Percentiles rank a stretch among this genome's conserved stretches.
phyloP scores from a whole-genome alignment of 164 flowering plant species.

The Nymphaea colorata region DNA sequence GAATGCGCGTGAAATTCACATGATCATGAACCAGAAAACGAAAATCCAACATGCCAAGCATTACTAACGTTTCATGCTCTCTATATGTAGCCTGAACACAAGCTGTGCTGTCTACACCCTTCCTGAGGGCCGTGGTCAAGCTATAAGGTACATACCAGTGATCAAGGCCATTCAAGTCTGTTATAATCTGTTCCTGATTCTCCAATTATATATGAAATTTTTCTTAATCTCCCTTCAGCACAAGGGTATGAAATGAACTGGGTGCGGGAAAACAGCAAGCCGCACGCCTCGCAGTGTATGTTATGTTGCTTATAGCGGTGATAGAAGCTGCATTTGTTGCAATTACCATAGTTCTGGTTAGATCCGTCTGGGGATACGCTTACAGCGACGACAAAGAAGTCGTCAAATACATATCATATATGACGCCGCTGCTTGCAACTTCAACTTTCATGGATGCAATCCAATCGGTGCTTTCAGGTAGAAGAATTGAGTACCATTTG shows the following conservation, averaged over 20 bases:
- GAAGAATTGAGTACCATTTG: too few species aligned
- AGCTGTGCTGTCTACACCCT: slow-evolving; percentile 12
- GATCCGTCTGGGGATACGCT: slow-evolving; percentile 28
- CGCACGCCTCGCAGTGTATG: slow-evolving; percentile 27
- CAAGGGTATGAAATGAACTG: slow-evolving; percentile 49
- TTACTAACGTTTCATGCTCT: not conserved
- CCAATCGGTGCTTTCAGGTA: slow-evolving; percentile 40
- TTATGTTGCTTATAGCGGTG: slow-evolving; percentile 17
- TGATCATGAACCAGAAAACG: too few species aligned
- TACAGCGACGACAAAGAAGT: slow-evolving; percentile 34
- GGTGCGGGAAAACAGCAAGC: slow-evolving; percentile 35
- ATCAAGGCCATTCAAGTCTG: not conserved
- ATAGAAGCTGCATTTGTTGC: slow-evolving; percentile 15
- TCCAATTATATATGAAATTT: not conserved
- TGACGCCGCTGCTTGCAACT: slow-evolving; percentile 29
- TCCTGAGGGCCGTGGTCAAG: slow-evolving; percentile 19
- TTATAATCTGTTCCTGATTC: not conserved
- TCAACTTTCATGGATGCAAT: slow-evolving; percentile 31
- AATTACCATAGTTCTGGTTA: slow-evolving; percentile 7
- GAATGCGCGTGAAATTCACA: too few species aligned
- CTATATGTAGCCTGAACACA: slow-evolving; percentile 17
- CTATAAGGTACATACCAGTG: slow-evolving; percentile 12
- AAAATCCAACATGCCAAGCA: too few species aligned
- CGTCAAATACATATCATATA: slow-evolving; percentile 20
- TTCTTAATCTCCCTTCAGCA: slow-evolving; percentile 15